phyloP scores from a whole-genome alignment of 305 asterid species.

The Caryopteris hybrid region DNA sequence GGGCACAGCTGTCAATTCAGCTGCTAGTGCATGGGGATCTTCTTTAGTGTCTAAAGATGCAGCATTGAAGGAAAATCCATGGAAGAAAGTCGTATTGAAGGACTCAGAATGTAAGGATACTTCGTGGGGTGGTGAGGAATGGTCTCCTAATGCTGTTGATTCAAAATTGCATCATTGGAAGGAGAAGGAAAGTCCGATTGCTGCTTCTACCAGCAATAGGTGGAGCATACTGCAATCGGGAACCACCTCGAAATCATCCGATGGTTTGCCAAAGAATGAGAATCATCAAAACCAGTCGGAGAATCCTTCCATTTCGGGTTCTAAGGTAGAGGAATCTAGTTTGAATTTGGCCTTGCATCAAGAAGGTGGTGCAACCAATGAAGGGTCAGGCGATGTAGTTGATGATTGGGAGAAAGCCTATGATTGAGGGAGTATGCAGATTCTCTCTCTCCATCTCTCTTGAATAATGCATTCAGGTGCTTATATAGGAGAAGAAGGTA shows the following conservation, averaged over 20 bases:
- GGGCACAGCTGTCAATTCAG: slow-evolving; percentile 28
- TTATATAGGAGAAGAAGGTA: not conserved
- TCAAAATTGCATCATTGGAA: slow-evolving; percentile 25
- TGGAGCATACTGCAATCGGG: slow-evolving; percentile 66
- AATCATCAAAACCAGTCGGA: slow-evolving; percentile 26
- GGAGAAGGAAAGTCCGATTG: slow-evolving; percentile 35
- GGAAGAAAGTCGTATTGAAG: slow-evolving; percentile 74
- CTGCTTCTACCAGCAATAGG: slow-evolving; percentile 56
- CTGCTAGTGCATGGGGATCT: slow-evolving; percentile 60
- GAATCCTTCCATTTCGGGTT: slow-evolving; percentile 16
- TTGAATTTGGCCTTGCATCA: slow-evolving; percentile 17
- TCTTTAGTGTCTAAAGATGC: slow-evolving; percentile 37
- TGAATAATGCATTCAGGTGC: not conserved
- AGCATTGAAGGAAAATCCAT: slow-evolving; percentile 51
- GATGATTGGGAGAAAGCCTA: slow-evolving; percentile 93
- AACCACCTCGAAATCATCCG: slow-evolving; percentile 32
- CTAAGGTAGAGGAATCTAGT: slow-evolving; percentile 23
- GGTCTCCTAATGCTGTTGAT: slow-evolving; percentile 44
- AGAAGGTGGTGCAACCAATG: slow-evolving; percentile 29
- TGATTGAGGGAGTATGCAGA: slow-evolving; percentile 28
- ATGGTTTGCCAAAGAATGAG: slow-evolving; percentile 20
- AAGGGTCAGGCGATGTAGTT: slow-evolving; percentile 44
- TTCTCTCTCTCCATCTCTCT: not conserved
- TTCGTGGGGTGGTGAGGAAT: slow-evolving; percentile 66
- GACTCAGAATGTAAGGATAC: slow-evolving; percentile 51